Base-by-base conservation (phyloP, 768 basidiomycete species). In the Clitopilus passeckerianus region DNA sequence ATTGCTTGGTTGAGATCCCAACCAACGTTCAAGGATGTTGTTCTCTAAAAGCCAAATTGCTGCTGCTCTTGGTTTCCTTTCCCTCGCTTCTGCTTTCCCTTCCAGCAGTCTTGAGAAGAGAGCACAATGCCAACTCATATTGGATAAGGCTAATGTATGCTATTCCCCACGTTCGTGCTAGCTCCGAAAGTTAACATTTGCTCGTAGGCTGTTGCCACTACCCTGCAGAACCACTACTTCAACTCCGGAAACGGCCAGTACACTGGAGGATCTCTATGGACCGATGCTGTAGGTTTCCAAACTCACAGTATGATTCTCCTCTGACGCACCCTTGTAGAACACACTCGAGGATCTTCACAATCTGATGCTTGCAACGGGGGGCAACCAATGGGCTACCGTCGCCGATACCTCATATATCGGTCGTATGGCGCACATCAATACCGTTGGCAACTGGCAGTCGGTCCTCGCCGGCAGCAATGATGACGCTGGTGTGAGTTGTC, bases 331-430 rank as follows among this genome's bases (percentile, higher is more conserved):
- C 41, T 37, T 43, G 20, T 53, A 85, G 83, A 85, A 85, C 62
- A 75, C 82, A 5, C 63, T 83, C 30, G 84, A 85, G 64, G 82
- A 84, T 62, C 66, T 85, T 14, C 81, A 85, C 62, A 84, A 83
- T 67, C 68, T 85, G 56, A 85, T 85, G 84, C 74, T 85, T 12
- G 78, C 75, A 12, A 78, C 77, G 5, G 75, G 74, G 14, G 72
- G 70, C 2, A 65, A 80, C 58, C 68, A 77, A 15, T 84, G 75
- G 52, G 61, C 68, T 10, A 66, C 70, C 5, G 71, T 82, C 2
- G 79, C 77, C 6, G 76, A 80, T 50, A 65, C 63, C 4, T 82
- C 82, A 10, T 76, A 67, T 63, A 79, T 85, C 52, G 82, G 83
- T 15, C 65, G 61, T 50, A 50, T 50, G 46, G 68, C 73, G 20